These are phyloP conservation scores for Leonotis leonurus DNA, from an alignment of 257 asterid genomes.

Conservation along the genomic window DNA sequence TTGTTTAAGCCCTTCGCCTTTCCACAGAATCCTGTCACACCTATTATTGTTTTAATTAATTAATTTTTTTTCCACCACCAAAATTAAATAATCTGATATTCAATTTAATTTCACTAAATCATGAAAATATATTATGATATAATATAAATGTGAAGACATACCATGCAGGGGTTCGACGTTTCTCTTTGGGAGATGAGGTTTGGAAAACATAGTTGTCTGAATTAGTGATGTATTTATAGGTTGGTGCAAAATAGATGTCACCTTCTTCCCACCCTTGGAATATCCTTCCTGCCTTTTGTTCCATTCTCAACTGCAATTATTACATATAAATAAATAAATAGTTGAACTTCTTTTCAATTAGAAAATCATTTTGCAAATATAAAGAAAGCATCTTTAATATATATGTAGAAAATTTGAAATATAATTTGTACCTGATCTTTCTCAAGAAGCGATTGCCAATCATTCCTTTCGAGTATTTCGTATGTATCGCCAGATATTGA, in stretches of 20 bases:
- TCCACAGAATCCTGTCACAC: conserved; percentile 90
- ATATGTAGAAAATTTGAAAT: no score
- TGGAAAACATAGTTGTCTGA: conserved; percentile 57
- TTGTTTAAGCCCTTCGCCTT: conserved; percentile 70
- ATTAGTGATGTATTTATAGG: conserved; percentile 60
- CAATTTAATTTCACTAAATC: no score
- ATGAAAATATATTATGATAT: no score
- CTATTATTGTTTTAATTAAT: conserved; percentile 19
- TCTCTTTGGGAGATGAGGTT: conserved; percentile 45
- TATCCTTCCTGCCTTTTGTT: conserved; percentile 62
- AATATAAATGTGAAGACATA: no score
- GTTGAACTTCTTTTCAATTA: no score
- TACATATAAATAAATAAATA: not conserved
- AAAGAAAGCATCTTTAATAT: no score
- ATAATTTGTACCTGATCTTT: conserved; percentile 55
- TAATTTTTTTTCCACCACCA: no score
- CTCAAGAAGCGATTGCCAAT: conserved; percentile 63
- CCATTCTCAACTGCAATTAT: conserved; percentile 33
- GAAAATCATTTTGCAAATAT: no score
- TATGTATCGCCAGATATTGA: conserved; percentile 28
- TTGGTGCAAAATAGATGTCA: conserved; percentile 68
- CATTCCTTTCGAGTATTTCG: conserved; percentile 41
- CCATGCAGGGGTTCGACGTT: conserved; percentile 85
- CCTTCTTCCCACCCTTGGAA: conserved; percentile 91
- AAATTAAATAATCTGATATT: no score